Conservation (phyloP, 495 filamentous ascomycete species). For the Penicillium psychrofluorescens region DNA sequence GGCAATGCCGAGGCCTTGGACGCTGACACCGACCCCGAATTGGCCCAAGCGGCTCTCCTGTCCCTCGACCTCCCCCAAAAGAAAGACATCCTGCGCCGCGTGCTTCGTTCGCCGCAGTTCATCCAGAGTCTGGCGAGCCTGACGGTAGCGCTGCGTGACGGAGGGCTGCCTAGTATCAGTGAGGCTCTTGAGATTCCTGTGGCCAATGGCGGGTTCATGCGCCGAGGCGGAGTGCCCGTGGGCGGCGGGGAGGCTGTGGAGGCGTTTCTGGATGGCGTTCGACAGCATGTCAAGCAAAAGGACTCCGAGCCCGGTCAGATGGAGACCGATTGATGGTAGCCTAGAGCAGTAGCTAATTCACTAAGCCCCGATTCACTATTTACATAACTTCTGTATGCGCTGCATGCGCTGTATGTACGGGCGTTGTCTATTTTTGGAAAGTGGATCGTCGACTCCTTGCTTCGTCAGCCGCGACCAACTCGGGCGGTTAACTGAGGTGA, state of each 20-base stretch:
- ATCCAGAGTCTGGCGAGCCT: constrained; percentile 76
- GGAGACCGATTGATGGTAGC: constrained; percentile 37
- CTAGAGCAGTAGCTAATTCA: background rate
- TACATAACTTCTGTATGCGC: too few species aligned
- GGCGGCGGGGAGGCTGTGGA: constrained; percentile 85
- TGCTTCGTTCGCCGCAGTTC: constrained; percentile 88
- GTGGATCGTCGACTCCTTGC: background rate
- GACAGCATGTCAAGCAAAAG: constrained; percentile 55
- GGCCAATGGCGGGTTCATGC: constrained; percentile 72
- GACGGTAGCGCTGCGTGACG: constrained; percentile 82
- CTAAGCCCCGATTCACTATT: background rate
- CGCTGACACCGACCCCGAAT: constrained; percentile 57
- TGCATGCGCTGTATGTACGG: too few species aligned
- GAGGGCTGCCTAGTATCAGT: constrained; percentile 83
- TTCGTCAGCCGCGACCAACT: background rate
- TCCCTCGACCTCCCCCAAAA: constrained; percentile 74
- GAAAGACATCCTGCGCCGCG: constrained; percentile 69
- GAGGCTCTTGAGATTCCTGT: constrained; percentile 76
- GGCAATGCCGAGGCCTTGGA: constrained; percentile 50
- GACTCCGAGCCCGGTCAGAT: constrained; percentile 28
- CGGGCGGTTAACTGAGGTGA: too few species aligned
- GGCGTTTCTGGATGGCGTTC: constrained; percentile 82
- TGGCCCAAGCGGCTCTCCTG: constrained; percentile 60
- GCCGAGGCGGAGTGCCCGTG: constrained; percentile 65
- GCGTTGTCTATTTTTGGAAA: constrained; percentile 25